Evolutionary conservation across 805 yeast species (phyloP), one percentile per base, ranked within the genome.

Genomic region (Kodamaea laetipori): DNA sequence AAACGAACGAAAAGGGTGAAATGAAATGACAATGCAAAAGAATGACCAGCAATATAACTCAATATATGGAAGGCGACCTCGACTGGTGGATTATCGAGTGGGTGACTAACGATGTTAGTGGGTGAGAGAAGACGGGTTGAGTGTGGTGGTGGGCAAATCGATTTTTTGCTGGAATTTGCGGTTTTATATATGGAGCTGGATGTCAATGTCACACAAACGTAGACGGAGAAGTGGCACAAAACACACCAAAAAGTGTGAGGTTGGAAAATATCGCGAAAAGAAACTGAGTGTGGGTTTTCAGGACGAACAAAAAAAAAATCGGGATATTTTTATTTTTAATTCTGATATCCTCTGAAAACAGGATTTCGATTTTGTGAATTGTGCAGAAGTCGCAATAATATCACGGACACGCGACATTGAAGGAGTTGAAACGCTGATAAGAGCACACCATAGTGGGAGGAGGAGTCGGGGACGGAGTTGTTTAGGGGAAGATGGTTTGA

Each of bases 11-110:
- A 30, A 30, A 15, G 19, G 17, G 13, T 26, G 30, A 26, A 26
- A 4, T 26, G 30, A 26, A 9, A 9, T 26, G 11, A n/a, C 15
- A 17, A 30, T 30, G 34, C 34, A 30, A 30, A 30, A 30, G 34
- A 30, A 30, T 30, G 34, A 30, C 34, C 34, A 30, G 34, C 34
- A 30, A 30, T 28, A 28, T 30, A 30, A 30, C 18, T 19, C 6
- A 30, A 30, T 30, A 30, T 13, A 30, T 17, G 19, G 17, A 28
- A 28, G 32, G 34, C 15, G 34, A 30, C 34, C 34, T 30, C 34
- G 34, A 30, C 15, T 15, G 17, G 34, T 13, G 6, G 34, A 10
- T 6, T 30, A 30, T 30, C 34, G 34, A 30, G 34, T 30, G 15
- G 18, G 10, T 4, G 17, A 12, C 16, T 16, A 28, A 28, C 13